Conservation (phyloP, 2,329 filamentous ascomycete species). For the Neoarthrinium moseri region DNA sequence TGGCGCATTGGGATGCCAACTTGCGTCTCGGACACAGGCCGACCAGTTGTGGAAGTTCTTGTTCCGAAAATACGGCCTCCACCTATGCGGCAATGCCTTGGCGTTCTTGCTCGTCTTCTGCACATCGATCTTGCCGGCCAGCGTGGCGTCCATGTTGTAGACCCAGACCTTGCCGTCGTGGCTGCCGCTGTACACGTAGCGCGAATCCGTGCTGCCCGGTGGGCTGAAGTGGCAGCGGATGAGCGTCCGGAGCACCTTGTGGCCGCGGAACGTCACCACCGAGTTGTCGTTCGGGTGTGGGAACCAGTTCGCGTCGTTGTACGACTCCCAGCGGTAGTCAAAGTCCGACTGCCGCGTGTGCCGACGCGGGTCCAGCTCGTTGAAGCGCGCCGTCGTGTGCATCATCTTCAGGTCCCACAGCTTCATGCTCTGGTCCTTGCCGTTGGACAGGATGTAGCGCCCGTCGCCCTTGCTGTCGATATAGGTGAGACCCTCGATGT, state of each 20-base stretch:
- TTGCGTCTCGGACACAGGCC: slow-evolving; percentile 82
- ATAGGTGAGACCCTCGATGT: slow-evolving; percentile 66
- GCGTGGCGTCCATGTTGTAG: slow-evolving; percentile 89
- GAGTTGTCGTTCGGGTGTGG: slow-evolving; percentile 85
- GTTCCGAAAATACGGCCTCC: slow-evolving; percentile 53
- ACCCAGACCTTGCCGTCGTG: slow-evolving; percentile 87
- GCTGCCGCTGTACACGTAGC: slow-evolving; percentile 92
- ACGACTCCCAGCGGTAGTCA: slow-evolving; percentile 71
- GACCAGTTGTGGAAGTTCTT: slow-evolving; percentile 62
- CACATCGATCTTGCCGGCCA: slow-evolving; percentile 78
- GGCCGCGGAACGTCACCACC: slow-evolving; percentile 88
- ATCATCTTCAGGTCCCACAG: slow-evolving; percentile 93
- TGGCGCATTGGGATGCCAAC: slow-evolving; percentile 85
- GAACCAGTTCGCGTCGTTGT: slow-evolving; percentile 64
- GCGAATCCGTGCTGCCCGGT: slow-evolving; percentile 77
- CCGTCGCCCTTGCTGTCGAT: slow-evolving; percentile 70
- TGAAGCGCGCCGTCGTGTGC: slow-evolving; percentile 68
- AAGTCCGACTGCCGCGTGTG: slow-evolving; percentile 58
- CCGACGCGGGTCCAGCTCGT: slow-evolving; percentile 52
- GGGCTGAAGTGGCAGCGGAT: slow-evolving; percentile 97
- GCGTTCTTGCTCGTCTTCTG: slow-evolving; percentile 64
- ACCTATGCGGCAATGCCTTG: slow-evolving; percentile 52
- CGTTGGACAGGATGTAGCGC: slow-evolving; percentile 86
- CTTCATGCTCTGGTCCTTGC: slow-evolving; percentile 96
- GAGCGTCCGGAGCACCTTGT: slow-evolving; percentile 83